Base-by-base conservation (phyloP, 495 filamentous ascomycete species). In the Jackrogersella minutella region DNA sequence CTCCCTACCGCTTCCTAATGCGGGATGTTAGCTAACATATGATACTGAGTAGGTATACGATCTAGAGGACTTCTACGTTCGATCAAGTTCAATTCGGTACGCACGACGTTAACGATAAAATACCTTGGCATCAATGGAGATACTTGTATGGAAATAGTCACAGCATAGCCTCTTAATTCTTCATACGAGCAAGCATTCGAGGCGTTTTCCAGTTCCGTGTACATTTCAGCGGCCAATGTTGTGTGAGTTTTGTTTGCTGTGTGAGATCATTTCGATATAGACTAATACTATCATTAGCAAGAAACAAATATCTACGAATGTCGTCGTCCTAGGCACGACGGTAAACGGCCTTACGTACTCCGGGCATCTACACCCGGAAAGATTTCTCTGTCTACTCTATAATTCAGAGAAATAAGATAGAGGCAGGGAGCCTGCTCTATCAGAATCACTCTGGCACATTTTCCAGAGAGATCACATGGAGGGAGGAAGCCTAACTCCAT, bases 311-410 rank as follows among this genome's bases (percentile, higher is more conserved):
- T 31, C 57, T 30, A 57, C 43, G 50, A 37, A 50, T 50, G 17
- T 64, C 66, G 17, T 64, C 66, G 66, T 69, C 66, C 66, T 69
- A 54, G 66, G 66, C 61, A 69, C 19, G 66, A 69, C 66, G 66
- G 19, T 69, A 69, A 69, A 69, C 60, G 49, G 61, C 66, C 66
- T 53, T 30, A 56, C 19, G 7, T 24, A 22, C 34, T 64, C 55
- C 41, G 60, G 41, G 49, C 47, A 37, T 36, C 14, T 47, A 17
- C n/a, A 62, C 21, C 59, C 41, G 51, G 51, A 46, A 31, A 14
- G 3, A 21, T 36, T 44, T n/a, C 50, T 56, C 49, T 52, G 31
- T 17, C 34, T 17, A 52, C 9, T n/a, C n/a, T 22, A 36, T 33
- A 13, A 33, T 36, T 17, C 31, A 52, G 49, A 52, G 30, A 52